Evolutionary conservation across 2,329 filamentous ascomycete genomes (phyloP).

Genomic region (Neofusicoccum parvum): DNA sequence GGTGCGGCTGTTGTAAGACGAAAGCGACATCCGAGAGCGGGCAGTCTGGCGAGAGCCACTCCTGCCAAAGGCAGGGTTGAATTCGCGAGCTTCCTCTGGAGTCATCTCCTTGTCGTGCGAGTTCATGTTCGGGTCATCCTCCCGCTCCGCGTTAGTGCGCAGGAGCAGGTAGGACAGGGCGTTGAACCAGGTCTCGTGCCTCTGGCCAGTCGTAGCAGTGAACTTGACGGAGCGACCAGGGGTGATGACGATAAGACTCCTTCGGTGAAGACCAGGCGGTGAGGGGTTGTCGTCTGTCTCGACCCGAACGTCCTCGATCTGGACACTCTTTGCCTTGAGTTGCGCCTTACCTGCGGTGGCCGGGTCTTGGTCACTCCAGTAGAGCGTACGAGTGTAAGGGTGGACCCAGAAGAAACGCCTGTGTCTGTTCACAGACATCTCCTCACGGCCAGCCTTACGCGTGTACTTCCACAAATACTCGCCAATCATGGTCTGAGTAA

Average conservation of each 20-base stretch:
- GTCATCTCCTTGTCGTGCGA: conserved; percentile 56
- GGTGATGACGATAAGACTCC: conserved; percentile 88
- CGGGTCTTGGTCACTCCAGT: conserved; percentile 94
- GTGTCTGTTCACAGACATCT: conserved; percentile 87
- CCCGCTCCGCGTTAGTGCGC: conserved; percentile 60
- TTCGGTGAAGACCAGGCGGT: conserved; percentile 90
- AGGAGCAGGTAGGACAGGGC: conserved; percentile 90
- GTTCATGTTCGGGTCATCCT: conserved; percentile 59
- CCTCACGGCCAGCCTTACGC: conserved; percentile 84
- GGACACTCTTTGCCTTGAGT: conserved; percentile 82
- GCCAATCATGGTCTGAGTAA: conserved; percentile 99
- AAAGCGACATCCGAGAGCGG: conserved; percentile 63
- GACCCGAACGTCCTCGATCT: conserved; percentile 89
- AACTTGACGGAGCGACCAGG: conserved; percentile 90
- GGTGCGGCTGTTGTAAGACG: conserved; percentile 72
- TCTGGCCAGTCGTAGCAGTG: conserved; percentile 87
- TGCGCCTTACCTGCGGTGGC: conserved; percentile 75
- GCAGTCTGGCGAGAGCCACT: conserved; percentile 57
- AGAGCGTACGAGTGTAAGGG: conserved; percentile 92
- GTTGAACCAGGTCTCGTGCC: conserved; percentile 99
- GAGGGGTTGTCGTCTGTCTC: conserved; percentile 93
- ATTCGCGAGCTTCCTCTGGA: conserved; percentile 68
- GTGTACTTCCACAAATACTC: conserved; percentile 99
- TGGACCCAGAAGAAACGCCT: conserved; percentile 99
- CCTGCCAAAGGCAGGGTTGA: conserved; percentile 67